Evolutionary conservation across 1,284 basidiomycete genomes (phyloP), one percentile per base, ranked within the genome.

Genomic region (Cystobasidium sp.): DNA sequence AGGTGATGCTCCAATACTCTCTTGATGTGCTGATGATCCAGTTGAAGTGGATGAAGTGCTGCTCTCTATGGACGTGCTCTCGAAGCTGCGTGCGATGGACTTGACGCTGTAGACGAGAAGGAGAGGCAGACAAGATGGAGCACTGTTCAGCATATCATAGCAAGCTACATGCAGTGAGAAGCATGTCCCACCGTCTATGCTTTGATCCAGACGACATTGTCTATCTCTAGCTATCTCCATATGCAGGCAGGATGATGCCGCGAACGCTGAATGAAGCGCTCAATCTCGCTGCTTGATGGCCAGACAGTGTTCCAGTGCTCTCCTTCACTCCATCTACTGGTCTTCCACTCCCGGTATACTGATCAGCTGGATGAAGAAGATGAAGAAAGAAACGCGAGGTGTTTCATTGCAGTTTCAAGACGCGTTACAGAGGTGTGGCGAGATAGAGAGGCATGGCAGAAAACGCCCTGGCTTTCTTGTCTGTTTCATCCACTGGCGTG

Each of bases 61-160:
- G 9, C 56, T 41, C 18, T n/a, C 9, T 5, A 6, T n/a, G 16
- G 56, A 10, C 1, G 37, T 14, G 20, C 37, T 43, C 20, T 59
- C 56, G 41, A 59, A 59, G 56, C 56, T 43, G 37, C 56, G 56
- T n/a, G 56, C 56, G 9, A 59, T 59, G 56, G 56, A 59, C 56
- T 59, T 59, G 39, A 59, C 56, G 56, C 56, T 59, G 56, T 3
- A 49, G 31, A 31, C 31, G 31, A 31, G 31, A 5, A 31, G 5
- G 31, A 31, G 31, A 31, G 31, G 31, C 46, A 49, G 14, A 49
- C 46, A n/a, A 4, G 3, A 59, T 18, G 12, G 14, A 39, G 31
- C 37, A n/a, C 16, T 3, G 52, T 22, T 9, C 24, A 22, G 18
- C 18, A 53, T 22, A 53, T 18, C 52, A 53, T 10, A 53, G 9